A percentile compares a stretch with the other conserved stretches of the same genome.
Conservation (phyloP, 305 asterid species). For the Stenogyne calaminthoides region DNA sequence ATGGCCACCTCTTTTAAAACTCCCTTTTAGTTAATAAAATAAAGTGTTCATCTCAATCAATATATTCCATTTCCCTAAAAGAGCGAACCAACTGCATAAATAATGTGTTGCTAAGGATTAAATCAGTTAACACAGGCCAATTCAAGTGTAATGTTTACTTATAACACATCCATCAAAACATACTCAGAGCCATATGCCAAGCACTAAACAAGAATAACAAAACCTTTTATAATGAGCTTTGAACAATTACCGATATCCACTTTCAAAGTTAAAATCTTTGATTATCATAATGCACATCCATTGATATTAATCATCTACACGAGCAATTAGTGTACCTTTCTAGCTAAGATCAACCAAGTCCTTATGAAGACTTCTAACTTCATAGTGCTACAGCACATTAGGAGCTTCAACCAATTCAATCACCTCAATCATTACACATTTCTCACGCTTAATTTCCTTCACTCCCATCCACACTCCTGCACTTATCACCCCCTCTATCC, state of each 20-base stretch:
- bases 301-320: neutral
- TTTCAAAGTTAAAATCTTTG: neutral
- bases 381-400: neutral
- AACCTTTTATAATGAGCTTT: neutral
- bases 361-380: neutral
- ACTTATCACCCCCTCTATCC: slow-evolving; percentile 36
- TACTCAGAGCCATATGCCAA: neutral
- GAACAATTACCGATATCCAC: neutral
- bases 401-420: slow-evolving; percentile 1
- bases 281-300: slow-evolving; percentile 4
- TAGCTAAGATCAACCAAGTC: slow-evolving; percentile 10
- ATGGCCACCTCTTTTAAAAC: neutral
- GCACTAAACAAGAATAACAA: neutral
- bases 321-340: neutral
- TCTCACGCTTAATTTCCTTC: slow-evolving; percentile 36
- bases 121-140: neutral
- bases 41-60: neutral
- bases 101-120: neutral
- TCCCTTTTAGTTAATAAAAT: neutral
- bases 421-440: slow-evolving; percentile 32
- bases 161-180: neutral
- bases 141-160: neutral
- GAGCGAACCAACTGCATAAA: neutral
- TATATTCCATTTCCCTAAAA: neutral
- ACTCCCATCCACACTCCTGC: slow-evolving; percentile 33